phyloP scores from a whole-genome alignment of 164 flowering plant genomes.

The Protea cynaroides region DNA sequence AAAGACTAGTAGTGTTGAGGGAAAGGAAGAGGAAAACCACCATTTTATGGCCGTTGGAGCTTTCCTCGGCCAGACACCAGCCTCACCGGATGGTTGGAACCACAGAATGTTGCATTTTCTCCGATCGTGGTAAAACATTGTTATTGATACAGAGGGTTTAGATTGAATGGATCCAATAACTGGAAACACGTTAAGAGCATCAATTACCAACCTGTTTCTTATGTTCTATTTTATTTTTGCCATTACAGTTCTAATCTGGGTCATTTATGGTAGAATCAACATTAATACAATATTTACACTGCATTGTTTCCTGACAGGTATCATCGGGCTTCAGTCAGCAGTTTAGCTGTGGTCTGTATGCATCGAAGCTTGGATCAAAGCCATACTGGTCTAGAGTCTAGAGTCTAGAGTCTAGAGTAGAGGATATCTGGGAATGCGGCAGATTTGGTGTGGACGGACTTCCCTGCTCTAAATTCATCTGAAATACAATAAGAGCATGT shows the following conservation, averaged over 20 bases:
- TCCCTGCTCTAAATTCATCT: not conserved
- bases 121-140: too few relatives aligned
- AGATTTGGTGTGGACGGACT: not conserved
- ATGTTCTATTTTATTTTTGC: not conserved
- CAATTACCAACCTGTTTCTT: not conserved
- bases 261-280: not conserved
- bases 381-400: not conserved
- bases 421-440: not conserved
- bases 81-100: too few relatives aligned
- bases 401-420: too few relatives aligned
- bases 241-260: not conserved
- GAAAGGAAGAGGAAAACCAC: not conserved
- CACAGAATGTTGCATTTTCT: too few relatives aligned
- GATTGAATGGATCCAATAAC: not conserved
- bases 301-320: constrained; percentile 38
- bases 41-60: not conserved
- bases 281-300: not conserved
- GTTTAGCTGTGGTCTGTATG: constrained; percentile 27
- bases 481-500: too few relatives aligned
- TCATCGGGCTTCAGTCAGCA: constrained; percentile 77
- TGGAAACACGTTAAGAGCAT: not conserved
- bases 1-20: not conserved
- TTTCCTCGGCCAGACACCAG: not conserved
- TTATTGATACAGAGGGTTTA: not conserved
- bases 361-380: not conserved